Evolutionary conservation across 2,329 filamentous ascomycete genomes (phyloP).

Genomic region (Daldinia sp.): DNA sequence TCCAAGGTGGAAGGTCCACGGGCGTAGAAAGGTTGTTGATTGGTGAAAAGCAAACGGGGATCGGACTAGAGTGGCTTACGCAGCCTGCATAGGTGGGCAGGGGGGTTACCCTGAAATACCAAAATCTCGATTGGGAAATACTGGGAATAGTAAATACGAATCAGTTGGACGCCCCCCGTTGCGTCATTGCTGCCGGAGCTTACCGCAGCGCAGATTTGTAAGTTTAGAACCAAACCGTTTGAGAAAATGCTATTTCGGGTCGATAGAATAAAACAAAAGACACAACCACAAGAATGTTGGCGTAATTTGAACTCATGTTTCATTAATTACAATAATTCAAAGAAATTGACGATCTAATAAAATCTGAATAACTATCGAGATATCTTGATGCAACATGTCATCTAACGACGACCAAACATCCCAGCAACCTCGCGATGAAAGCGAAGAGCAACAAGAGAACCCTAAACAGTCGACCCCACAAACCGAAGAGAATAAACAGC

Average conservation of each 20-base stretch:
- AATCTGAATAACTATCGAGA: background rate
- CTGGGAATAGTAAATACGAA: too few relatives aligned
- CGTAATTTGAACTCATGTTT: background rate
- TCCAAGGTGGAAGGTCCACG: background rate
- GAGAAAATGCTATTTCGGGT: conserved; percentile 3
- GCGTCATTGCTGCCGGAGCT: conserved; percentile 32
- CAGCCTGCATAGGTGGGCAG: too few relatives aligned
- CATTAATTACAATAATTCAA: background rate
- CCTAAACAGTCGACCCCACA: conserved; percentile 18
- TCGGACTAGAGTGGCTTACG: too few relatives aligned
- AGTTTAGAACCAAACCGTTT: conserved; percentile 18
- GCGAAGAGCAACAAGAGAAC: conserved; percentile 23
- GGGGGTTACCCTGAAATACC: too few relatives aligned
- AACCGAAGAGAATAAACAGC: conserved; percentile 7
- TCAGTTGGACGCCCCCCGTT: conserved; percentile 22
- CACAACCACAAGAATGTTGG: conserved; percentile 5
- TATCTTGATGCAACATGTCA: conserved; percentile 37
- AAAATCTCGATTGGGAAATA: conserved; percentile 21
- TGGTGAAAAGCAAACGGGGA: background rate
- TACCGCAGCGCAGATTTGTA: conserved; percentile 1
- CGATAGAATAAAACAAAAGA: conserved; percentile 38
- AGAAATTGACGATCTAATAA: background rate
- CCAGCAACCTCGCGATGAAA: conserved; percentile 23
- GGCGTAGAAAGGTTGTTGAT: conserved; percentile 7
- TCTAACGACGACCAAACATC: conserved; percentile 28